Evolutionary conservation across 768 basidiomycete species (phyloP).

Genomic region (Psilocybe sp.): DNA sequence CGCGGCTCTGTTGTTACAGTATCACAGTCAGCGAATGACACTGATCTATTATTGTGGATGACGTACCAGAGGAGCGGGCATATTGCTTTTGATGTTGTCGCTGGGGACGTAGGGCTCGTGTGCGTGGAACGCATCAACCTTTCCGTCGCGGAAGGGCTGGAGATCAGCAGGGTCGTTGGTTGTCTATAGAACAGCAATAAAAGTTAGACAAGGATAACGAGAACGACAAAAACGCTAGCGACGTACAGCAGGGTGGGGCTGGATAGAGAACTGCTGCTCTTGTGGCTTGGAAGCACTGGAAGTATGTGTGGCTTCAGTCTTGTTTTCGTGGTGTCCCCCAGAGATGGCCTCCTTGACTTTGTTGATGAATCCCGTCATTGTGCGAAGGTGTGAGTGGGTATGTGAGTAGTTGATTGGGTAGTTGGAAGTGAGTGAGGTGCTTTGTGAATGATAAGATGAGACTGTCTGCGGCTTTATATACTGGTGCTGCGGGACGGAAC

Average conservation of each 20-base stretch:
- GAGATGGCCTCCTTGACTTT: no score
- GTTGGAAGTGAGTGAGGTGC: no score
- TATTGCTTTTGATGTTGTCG: conserved; percentile 36
- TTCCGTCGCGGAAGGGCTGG: conserved; percentile 35
- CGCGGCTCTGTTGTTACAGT: conserved; percentile 36
- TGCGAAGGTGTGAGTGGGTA: no score
- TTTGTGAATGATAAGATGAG: no score
- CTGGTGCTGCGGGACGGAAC: no score
- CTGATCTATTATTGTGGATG: neutral
- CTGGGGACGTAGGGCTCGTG: conserved; percentile 51
- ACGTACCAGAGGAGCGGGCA: conserved; percentile 49
- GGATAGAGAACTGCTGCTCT: conserved; percentile 49
- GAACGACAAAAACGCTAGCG: neutral
- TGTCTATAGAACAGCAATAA: conserved; percentile 34
- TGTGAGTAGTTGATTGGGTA: no score
- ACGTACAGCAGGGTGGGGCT: conserved; percentile 60
- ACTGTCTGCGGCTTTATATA: no score
- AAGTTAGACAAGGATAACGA: neutral
- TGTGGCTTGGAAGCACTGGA: neutral
- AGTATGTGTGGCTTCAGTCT: no score
- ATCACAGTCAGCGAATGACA: neutral
- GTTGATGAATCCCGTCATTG: no score
- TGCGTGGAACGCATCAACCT: conserved; percentile 43
- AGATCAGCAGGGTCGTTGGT: conserved; percentile 60
- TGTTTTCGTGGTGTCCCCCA: no score